A percentile compares a stretch with the other conserved stretches of the same genome.
Conservation (phyloP, 2,329 filamentous ascomycete species). For the Ceratocystis harringtonii region DNA sequence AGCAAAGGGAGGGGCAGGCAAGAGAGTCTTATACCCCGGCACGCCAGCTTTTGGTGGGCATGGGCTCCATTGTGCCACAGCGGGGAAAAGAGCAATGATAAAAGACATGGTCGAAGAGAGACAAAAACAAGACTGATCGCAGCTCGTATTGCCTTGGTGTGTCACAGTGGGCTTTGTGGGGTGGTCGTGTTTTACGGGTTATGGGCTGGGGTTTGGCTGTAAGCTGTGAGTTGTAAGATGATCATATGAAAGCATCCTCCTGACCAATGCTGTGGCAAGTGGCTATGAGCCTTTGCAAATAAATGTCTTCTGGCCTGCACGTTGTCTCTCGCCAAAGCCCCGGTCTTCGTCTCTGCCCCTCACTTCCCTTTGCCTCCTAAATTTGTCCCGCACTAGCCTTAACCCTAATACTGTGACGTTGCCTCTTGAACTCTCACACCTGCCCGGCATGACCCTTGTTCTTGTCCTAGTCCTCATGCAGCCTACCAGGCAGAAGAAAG, state of each 20-base stretch:
- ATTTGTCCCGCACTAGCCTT: neutral
- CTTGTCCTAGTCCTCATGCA: neutral
- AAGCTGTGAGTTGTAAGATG: too few species aligned
- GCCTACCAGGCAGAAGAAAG: neutral
- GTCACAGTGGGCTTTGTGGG: neutral
- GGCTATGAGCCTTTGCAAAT: too few species aligned
- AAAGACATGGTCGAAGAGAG: neutral
- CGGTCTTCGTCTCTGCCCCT: neutral
- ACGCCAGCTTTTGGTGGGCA: neutral
- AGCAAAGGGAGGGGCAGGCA: neutral
- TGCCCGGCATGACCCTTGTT: neutral
- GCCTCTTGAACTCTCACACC: neutral
- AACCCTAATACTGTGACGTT: neutral
- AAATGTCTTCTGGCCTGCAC: neutral
- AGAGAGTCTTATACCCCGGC: neutral
- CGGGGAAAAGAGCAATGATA: neutral
- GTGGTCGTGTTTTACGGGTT: neutral
- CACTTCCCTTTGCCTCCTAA: neutral
- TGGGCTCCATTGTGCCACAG: neutral
- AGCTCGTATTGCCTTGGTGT: conserved; percentile 6
- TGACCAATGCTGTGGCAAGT: too few species aligned
- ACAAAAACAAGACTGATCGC: neutral
- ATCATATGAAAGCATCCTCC: too few species aligned
- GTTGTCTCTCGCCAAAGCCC: neutral
- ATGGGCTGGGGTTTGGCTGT: neutral